A percentile compares a stretch with the other conserved stretches of the same genome.
phyloP scores from a whole-genome alignment of 2,329 filamentous ascomycete genomes.

The Acrocalymma vagum region DNA sequence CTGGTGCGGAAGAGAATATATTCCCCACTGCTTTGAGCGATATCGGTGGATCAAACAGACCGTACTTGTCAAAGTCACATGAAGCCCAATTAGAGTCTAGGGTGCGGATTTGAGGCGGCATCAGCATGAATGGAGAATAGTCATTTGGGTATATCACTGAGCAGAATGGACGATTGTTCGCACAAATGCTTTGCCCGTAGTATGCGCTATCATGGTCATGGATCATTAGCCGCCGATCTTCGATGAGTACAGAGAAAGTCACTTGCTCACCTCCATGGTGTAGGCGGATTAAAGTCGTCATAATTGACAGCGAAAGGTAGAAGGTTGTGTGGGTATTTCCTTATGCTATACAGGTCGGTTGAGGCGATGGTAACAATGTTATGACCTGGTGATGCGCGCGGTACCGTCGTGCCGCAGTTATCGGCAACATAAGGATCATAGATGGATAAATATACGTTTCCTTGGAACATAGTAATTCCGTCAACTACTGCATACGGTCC shows the following conservation, averaged over 20 bases:
- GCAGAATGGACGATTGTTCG: conserved; percentile 6
- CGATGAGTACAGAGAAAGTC: too few relatives aligned
- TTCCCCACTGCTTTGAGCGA: conserved; percentile 14
- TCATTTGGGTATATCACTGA: conserved; percentile 17
- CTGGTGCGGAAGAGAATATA: conserved; percentile 16
- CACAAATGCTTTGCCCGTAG: conserved; percentile 6
- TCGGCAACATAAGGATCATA: conserved; percentile 18
- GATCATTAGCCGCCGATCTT: too few relatives aligned
- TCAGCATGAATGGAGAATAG: conserved; percentile 20
- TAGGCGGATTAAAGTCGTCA: conserved; percentile 20
- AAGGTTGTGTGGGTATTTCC: conserved; percentile 17
- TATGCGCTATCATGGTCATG: too few relatives aligned
- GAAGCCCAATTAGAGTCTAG: conserved; percentile 22
- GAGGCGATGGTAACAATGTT: conserved; percentile 25
- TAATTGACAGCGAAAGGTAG: conserved; percentile 18
- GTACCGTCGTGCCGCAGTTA: conserved; percentile 15
- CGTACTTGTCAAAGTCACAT: conserved; percentile 16
- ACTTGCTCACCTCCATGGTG: too few relatives aligned
- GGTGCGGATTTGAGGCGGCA: conserved; percentile 23
- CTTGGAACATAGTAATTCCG: conserved; percentile 22
- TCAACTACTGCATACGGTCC: conserved; percentile 23
- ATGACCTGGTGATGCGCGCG: conserved; percentile 1
- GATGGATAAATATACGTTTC: conserved; percentile 25
- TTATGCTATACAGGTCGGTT: conserved; percentile 19
- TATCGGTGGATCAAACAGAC: conserved; percentile 22